Evolutionary conservation across 1,284 basidiomycete species (phyloP).

Genomic region (Trametes sp.): DNA sequence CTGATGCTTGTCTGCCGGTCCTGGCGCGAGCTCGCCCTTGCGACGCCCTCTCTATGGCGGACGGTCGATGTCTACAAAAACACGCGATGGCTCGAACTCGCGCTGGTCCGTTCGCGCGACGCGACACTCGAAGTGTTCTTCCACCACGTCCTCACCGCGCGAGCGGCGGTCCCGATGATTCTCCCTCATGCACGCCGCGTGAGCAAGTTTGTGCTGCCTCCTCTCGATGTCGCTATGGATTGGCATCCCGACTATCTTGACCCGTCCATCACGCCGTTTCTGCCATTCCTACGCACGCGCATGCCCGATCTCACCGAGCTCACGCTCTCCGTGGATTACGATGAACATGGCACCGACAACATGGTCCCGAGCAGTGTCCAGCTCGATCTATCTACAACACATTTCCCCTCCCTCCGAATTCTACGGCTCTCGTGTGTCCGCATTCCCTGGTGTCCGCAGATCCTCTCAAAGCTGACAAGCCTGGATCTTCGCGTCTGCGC

Average conservation of each 20-base stretch:
- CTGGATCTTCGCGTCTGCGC: not conserved
- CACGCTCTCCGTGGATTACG: no score
- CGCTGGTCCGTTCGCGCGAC: not conserved
- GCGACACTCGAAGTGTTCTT: not conserved
- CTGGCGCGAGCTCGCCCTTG: not conserved
- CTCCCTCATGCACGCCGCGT: not conserved
- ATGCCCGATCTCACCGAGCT: no score
- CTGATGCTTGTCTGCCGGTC: conserved; percentile 2
- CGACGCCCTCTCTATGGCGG: not conserved
- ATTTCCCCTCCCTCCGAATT: no score
- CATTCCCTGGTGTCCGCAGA: not conserved
- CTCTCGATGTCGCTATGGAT: not conserved
- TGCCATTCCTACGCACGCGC: no score
- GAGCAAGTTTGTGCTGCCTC: not conserved
- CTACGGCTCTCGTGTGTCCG: not conserved
- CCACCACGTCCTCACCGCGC: not conserved
- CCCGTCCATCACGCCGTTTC: no score
- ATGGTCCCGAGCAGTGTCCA: no score
- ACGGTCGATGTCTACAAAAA: not conserved
- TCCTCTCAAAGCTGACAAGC: not conserved
- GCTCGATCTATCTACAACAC: no score
- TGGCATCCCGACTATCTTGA: no score
- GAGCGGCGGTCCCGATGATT: not conserved
- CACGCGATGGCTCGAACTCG: not conserved
- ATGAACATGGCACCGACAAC: no score